Conservation (phyloP, 345 rosid species). For the Lepidium didymum region DNA sequence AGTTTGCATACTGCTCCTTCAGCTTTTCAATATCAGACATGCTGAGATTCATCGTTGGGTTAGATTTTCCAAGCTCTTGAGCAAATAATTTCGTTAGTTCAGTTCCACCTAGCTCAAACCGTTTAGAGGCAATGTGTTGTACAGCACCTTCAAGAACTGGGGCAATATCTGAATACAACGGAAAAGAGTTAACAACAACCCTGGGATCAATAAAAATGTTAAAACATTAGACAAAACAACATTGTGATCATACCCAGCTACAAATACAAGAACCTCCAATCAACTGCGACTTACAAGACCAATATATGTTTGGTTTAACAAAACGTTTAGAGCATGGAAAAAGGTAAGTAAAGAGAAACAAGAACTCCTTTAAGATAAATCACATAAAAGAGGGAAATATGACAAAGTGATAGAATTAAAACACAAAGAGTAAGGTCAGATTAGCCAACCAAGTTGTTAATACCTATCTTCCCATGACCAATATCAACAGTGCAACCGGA, state of each 20-base stretch:
- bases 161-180: conserved; percentile 65
- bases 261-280: neutral
- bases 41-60: conserved; percentile 57
- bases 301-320: neutral
- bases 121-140: conserved; percentile 92
- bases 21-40: conserved; percentile 61
- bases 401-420: neutral
- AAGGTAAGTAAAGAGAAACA: neutral
- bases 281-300: neutral
- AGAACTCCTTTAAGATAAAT: neutral
- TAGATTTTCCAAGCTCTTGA: conserved; percentile 73
- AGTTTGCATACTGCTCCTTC: conserved; percentile 72
- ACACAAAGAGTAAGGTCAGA: neutral
- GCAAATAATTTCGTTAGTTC: conserved; percentile 77
- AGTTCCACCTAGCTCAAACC: conserved; percentile 83
- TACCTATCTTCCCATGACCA: conserved; percentile 97
- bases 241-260: neutral
- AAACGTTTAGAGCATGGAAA: neutral
- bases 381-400: neutral
- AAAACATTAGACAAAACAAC: neutral
- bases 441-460: neutral
- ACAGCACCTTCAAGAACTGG: conserved; percentile 99
- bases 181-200: conserved; percentile 1
- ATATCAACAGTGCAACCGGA: conserved; percentile 99
- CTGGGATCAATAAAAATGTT: neutral